Conservation (phyloP, 2,329 filamentous ascomycete genomes). For the Fusarium sp. region DNA sequence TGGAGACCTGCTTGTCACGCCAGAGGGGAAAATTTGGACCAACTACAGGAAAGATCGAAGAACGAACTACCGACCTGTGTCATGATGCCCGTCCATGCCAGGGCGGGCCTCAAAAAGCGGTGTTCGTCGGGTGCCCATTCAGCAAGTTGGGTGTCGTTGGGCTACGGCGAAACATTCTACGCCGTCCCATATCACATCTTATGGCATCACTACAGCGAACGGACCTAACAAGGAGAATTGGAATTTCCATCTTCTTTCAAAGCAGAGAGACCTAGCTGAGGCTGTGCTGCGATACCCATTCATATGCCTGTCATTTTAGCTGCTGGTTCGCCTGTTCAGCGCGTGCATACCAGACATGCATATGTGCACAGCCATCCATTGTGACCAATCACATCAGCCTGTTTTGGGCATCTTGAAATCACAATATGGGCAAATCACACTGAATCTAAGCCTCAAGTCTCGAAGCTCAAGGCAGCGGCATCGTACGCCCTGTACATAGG, state of each 20-base stretch:
- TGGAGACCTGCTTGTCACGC: constrained; percentile 25
- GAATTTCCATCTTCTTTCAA: constrained; percentile 35
- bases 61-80: constrained; percentile 13
- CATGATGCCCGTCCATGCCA: constrained; percentile 7
- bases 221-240: constrained; percentile 9
- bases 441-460: constrained; percentile 9
- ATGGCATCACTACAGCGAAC: neutral
- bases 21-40: constrained; percentile 16
- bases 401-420: constrained; percentile 13
- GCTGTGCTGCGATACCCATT: constrained; percentile 23
- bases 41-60: constrained; percentile 18
- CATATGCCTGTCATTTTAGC: constrained; percentile 17
- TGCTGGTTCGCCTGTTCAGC: constrained; percentile 18
- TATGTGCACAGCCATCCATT: constrained; percentile 22
- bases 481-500: constrained; percentile 9
- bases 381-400: constrained; percentile 11
- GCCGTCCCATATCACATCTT: neutral
- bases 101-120: constrained; percentile 35
- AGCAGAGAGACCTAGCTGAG: constrained; percentile 16
- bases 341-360: constrained; percentile 7
- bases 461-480: constrained; percentile 24
- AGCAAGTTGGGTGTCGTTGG: constrained; percentile 39
- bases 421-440: constrained; percentile 21
- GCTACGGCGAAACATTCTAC: constrained; percentile 17
- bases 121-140: constrained; percentile 30